phyloP scores from a whole-genome alignment of 1,284 basidiomycete species.

The Schizophyllum amplum region DNA sequence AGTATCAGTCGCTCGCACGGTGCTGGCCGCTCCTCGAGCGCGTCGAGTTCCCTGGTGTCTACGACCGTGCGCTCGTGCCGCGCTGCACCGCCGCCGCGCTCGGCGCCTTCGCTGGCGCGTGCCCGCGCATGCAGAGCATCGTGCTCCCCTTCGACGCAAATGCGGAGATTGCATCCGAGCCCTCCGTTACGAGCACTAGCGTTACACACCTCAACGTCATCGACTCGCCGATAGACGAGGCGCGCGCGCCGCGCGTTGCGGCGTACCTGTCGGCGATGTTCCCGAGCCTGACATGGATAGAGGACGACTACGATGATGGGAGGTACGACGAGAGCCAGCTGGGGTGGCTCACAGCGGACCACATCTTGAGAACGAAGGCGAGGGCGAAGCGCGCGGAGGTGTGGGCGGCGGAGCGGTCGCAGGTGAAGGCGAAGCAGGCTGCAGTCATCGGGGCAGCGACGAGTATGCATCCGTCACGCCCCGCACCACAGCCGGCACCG shows the following conservation, averaged over 20 bases:
- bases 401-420: not conserved
- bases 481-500: no score
- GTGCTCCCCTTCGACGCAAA: not conserved
- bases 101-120: not conserved
- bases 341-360: not conserved
- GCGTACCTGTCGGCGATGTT: not conserved
- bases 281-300: not conserved
- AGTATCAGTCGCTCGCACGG: not conserved
- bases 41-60: not conserved
- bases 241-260: not conserved
- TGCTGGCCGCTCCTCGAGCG: not conserved
- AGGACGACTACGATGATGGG: not conserved
- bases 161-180: not conserved
- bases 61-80: not conserved
- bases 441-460: no score
- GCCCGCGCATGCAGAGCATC: not conserved
- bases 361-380: not conserved
- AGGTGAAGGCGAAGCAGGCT: not conserved
- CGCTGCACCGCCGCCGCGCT: not conserved
- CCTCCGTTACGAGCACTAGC: not conserved
- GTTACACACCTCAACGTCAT: not conserved
- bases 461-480: no score
- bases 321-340: not conserved
- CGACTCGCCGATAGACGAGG: not conserved
- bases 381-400: not conserved